Conservation (phyloP, 352 stramenopile genomes). For the Phytophthora idaei region DNA sequence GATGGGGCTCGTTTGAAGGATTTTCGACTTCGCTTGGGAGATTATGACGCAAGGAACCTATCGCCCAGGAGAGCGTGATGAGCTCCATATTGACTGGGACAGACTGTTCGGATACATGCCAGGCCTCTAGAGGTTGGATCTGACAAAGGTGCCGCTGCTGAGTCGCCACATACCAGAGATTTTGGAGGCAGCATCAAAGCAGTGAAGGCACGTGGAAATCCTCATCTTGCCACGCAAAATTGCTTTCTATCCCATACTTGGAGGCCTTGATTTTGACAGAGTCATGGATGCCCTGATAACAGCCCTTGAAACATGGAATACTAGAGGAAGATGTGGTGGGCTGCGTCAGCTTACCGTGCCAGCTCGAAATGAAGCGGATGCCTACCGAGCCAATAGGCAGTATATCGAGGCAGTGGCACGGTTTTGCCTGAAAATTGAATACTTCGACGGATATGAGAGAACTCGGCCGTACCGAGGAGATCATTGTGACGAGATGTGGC, state of each 20-base stretch:
- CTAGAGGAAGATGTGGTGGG: background rate
- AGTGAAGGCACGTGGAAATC: background rate
- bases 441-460: background rate
- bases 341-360: background rate
- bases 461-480: background rate
- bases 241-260: background rate
- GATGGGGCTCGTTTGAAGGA: background rate
- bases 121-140: background rate
- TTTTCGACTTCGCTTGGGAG: background rate
- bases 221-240: background rate
- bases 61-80: background rate
- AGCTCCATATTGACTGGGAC: background rate
- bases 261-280: background rate
- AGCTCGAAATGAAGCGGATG: background rate
- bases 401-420: background rate
- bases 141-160: background rate
- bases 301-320: background rate
- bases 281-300: background rate
- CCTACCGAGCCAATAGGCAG: background rate
- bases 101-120: conserved; percentile 1
- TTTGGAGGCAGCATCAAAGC: background rate
- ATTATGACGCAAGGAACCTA: background rate
- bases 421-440: background rate
- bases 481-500: background rate
- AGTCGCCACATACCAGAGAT: background rate